These are phyloP conservation scores for Olyra latifolia DNA, from an alignment of 176 grass and related monocot genomes.

Conservation along the genomic window DNA sequence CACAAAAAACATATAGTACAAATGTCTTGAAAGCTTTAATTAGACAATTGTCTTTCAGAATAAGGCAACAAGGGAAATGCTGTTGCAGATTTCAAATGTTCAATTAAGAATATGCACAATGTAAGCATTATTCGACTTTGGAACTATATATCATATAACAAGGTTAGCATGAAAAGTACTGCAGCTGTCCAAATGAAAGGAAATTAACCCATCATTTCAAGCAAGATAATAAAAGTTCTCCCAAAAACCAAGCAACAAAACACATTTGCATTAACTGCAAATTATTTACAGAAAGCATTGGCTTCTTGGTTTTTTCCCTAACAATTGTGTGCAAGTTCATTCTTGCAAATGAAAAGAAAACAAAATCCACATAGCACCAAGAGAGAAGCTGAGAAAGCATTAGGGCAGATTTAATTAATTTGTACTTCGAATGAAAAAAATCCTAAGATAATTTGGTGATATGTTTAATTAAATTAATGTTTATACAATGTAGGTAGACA, in stretches of 20 bases:
- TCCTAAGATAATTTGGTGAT: not conserved
- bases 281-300: slow-evolving; percentile 4
- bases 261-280: not conserved
- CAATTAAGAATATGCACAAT: not conserved
- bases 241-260: not conserved
- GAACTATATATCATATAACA: not conserved
- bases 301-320: not conserved
- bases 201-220: not conserved
- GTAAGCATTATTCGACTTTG: not conserved
- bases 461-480: slow-evolving; percentile 13
- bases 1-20: not conserved
- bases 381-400: not conserved
- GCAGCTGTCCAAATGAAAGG: not conserved
- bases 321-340: not conserved
- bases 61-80: not conserved
- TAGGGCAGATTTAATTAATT: not conserved
- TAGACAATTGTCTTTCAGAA: not conserved
- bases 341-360: not conserved
- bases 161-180: not conserved
- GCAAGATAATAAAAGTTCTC: not conserved
- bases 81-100: slow-evolving; percentile 12
- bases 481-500: slow-evolving; percentile 11
- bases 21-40: not conserved
- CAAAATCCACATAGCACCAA: not conserved
- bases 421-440: not conserved